These are phyloP conservation scores for Cavenderia fasciculata DNA, from an alignment of 78 protist species.

Conservation along the genomic window DNA sequence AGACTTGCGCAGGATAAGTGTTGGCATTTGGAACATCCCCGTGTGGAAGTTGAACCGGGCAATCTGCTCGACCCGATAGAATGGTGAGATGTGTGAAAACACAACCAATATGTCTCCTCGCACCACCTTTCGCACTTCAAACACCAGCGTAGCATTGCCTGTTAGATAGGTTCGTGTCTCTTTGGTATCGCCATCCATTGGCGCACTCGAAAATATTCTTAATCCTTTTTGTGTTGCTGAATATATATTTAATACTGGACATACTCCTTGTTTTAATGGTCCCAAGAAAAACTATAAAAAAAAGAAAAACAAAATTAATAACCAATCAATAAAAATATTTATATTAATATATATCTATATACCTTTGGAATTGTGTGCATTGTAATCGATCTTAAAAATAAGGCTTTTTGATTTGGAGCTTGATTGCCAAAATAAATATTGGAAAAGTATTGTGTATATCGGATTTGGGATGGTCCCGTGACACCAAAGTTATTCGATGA, in stretches of 20 bases:
- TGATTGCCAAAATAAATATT: constrained; percentile 35
- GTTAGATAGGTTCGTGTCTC: constrained; percentile 55
- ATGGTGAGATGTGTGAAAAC: constrained; percentile 67
- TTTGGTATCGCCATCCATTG: constrained; percentile 68
- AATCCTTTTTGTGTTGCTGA: constrained; percentile 66
- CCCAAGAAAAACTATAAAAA: constrained; percentile 30
- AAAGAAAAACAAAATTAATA: not conserved
- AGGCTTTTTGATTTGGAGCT: constrained; percentile 8
- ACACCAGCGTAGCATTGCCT: constrained; percentile 46
- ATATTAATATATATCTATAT: not conserved
- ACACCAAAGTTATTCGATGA: constrained; percentile 76
- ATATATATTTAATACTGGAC: constrained; percentile 75
- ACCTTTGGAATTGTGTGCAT: constrained; percentile 69
- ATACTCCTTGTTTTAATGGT: constrained; percentile 64
- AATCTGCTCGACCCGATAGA: constrained; percentile 68
- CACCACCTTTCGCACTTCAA: constrained; percentile 62
- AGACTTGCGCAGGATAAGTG: constrained; percentile 18
- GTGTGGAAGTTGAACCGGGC: constrained; percentile 68
- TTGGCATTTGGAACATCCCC: constrained; percentile 51
- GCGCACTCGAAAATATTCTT: constrained; percentile 63
- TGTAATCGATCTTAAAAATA: constrained; percentile 54
- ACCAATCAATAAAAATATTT: not conserved
- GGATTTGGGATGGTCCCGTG: constrained; percentile 77
- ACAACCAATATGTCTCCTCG: constrained; percentile 64
- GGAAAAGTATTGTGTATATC: constrained; percentile 73